phyloP scores from a whole-genome alignment of 441 rosid genomes.

The Gossypium schwendimanii region DNA sequence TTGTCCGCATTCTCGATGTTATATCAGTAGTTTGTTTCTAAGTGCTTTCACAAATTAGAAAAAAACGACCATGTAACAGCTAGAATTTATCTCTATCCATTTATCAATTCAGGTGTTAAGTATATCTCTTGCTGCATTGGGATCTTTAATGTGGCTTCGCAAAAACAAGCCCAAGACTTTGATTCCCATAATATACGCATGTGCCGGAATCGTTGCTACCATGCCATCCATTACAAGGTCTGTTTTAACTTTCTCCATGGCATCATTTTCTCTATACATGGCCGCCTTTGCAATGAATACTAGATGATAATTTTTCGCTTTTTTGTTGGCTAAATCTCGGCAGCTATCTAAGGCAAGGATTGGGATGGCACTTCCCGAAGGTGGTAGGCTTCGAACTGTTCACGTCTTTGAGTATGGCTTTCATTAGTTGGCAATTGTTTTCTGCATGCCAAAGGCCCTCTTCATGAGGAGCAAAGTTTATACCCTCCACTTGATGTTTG shows the following conservation, averaged over 20 bases:
- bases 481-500: not conserved
- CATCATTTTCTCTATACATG: too few species aligned
- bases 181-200: conserved; percentile 75
- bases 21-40: not conserved
- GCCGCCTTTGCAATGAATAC: too few species aligned
- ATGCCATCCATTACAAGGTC: conserved; percentile 89
- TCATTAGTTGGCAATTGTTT: conserved; percentile 82
- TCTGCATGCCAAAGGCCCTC: conserved; percentile 77
- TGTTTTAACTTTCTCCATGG: not conserved
- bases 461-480: conserved; percentile 22
- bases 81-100: conserved; percentile 2
- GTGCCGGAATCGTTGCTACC: conserved; percentile 81
- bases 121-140: conserved; percentile 83
- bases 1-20: not conserved
- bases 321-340: not conserved
- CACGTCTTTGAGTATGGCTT: conserved; percentile 72
- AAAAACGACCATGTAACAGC: too few species aligned
- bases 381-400: conserved; percentile 77
- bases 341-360: conserved; percentile 71
- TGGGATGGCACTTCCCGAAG: conserved; percentile 84
- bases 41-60: not conserved
- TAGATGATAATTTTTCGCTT: too few species aligned
- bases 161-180: conserved; percentile 82
- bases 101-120: conserved; percentile 54
- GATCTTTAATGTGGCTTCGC: conserved; percentile 92